Evolutionary conservation across 768 basidiomycete species (phyloP).

Genomic region (Pholiota molesta): DNA sequence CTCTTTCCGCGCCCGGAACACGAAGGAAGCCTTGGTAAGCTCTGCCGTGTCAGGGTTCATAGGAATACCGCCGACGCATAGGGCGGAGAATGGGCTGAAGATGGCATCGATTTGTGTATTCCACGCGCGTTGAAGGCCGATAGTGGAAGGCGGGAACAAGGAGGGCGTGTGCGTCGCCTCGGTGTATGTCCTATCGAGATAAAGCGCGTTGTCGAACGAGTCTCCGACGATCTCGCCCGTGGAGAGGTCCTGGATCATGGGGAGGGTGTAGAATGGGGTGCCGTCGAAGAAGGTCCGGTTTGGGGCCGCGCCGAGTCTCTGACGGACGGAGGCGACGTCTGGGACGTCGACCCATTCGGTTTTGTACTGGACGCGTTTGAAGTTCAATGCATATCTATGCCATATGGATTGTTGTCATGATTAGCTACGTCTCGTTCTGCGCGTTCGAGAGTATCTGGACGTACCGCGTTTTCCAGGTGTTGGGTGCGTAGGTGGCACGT

Average conservation of each 20-base stretch:
- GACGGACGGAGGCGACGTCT: conserved; percentile 35
- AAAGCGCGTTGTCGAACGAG: conserved; percentile 41
- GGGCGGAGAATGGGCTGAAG: not conserved
- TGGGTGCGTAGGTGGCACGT: not conserved
- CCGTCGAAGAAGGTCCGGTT: conserved; percentile 29
- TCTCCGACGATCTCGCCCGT: conserved; percentile 37
- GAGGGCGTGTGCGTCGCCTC: conserved; percentile 34
- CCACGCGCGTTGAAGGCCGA: conserved; percentile 26
- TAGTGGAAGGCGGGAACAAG: conserved; percentile 35
- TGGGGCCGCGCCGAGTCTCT: conserved; percentile 33
- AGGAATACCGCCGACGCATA: not conserved
- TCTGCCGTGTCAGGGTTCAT: not conserved
- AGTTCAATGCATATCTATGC: conserved; percentile 22
- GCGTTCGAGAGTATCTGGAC: not conserved
- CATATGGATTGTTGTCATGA: not conserved
- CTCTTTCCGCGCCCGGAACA: not conserved
- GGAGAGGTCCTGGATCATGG: conserved; percentile 44
- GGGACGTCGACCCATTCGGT: conserved; percentile 47
- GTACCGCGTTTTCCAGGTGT: conserved; percentile 4
- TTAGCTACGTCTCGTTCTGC: not conserved
- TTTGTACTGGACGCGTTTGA: conserved; percentile 31
- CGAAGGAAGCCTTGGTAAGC: not conserved
- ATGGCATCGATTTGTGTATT: not conserved
- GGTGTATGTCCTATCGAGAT: conserved; percentile 48
- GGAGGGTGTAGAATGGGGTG: conserved; percentile 38